Conservation (phyloP, 2,329 filamentous ascomycete genomes). For the Aspergillus pseudonomiae region DNA sequence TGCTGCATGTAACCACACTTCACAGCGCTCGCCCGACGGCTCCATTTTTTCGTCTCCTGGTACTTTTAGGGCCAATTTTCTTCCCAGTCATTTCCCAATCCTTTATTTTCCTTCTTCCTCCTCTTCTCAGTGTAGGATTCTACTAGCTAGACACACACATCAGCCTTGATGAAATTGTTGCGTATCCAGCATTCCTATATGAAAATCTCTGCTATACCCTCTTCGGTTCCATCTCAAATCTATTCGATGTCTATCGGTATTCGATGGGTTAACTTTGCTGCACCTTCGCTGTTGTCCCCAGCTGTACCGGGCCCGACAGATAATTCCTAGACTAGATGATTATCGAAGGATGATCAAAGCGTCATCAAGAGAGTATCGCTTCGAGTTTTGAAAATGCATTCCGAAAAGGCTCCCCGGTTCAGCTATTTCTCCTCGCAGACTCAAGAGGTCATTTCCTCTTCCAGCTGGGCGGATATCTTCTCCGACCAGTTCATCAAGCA, state of each 20-base stretch:
- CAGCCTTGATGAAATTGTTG: neutral
- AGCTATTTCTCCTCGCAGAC: constrained; percentile 93
- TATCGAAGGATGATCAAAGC: neutral
- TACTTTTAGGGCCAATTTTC: neutral
- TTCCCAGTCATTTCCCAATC: neutral
- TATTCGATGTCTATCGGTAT: neutral
- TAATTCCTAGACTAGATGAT: constrained; percentile 6
- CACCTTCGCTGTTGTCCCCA: constrained; percentile 1
- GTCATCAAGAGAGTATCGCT: constrained; percentile 10
- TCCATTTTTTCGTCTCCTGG: neutral
- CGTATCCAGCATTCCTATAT: neutral
- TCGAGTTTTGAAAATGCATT: constrained; percentile 4
- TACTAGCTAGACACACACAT: neutral
- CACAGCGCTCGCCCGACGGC: too few relatives aligned
- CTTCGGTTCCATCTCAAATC: too few relatives aligned
- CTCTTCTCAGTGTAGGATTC: neutral
- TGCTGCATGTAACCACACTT: neutral
- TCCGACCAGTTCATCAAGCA: constrained; percentile 11
- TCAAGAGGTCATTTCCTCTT: constrained; percentile 50
- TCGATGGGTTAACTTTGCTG: neutral
- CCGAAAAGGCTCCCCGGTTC: constrained; percentile 59
- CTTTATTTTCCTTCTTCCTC: neutral
- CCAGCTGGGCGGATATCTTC: constrained; percentile 26
- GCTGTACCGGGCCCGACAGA: constrained; percentile 4
- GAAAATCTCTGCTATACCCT: neutral